Percentiles rank a stretch among this genome's conserved stretches.
These are phyloP conservation scores for Trapa incisa DNA, from an alignment of 345 rosid genomes.

Conservation along the genomic window DNA sequence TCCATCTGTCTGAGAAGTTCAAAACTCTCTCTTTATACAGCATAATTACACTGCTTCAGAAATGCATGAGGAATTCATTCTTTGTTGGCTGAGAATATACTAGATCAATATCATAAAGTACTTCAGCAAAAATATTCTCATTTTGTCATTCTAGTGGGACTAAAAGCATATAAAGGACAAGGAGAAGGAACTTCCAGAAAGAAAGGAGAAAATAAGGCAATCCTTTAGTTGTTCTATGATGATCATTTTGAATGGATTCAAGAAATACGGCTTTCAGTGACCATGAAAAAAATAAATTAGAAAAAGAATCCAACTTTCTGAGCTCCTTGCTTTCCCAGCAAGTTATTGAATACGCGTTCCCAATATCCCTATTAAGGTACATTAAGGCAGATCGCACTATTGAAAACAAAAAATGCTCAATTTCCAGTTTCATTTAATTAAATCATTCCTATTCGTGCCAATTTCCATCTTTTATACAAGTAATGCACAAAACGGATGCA, in stretches of 20 bases:
- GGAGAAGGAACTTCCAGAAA: not conserved
- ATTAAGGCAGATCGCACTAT: not conserved
- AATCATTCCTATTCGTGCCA: not conserved
- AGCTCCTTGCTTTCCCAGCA: conserved; percentile 3
- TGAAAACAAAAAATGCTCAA: not conserved
- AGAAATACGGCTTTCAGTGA: not conserved
- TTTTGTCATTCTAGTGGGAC: too few species aligned
- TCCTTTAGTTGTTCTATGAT: not conserved
- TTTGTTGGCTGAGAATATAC: not conserved
- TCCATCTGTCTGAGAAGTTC: not conserved
- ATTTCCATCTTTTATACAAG: not conserved
- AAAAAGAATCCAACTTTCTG: not conserved
- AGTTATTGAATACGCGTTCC: not conserved
- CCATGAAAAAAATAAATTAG: not conserved
- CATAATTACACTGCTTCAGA: not conserved
- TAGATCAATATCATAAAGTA: not conserved
- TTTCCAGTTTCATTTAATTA: not conserved
- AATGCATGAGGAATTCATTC: not conserved
- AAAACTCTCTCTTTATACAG: not conserved
- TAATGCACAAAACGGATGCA: not conserved
- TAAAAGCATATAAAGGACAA: too few species aligned
- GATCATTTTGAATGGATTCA: not conserved
- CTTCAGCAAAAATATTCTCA: not conserved
- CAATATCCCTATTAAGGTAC: not conserved
- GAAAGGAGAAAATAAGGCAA: not conserved